Percentiles rank a stretch among this genome's conserved stretches.
Conservation (phyloP, 2,329 filamentous ascomycete species). For the Talaromyces sp. region DNA sequence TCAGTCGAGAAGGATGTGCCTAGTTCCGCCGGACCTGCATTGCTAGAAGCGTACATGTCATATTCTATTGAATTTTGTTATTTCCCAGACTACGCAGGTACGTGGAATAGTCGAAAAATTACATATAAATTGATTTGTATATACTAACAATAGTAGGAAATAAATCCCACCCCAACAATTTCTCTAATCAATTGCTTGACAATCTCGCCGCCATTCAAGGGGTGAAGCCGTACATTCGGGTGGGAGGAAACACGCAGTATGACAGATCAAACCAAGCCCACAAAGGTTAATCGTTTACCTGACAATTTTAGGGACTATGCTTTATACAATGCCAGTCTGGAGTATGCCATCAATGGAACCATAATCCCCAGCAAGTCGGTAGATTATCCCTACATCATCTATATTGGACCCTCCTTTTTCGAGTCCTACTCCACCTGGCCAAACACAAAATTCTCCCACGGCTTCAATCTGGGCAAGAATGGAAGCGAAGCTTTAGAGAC, state of each 20-base stretch:
- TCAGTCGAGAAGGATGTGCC: neutral
- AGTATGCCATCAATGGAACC: conserved; percentile 4
- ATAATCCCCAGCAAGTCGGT: neutral
- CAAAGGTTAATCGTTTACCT: neutral
- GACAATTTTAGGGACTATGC: conserved; percentile 1
- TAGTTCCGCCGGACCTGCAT: neutral
- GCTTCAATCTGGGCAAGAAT: conserved; percentile 9
- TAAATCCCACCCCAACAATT: conserved; percentile 4
- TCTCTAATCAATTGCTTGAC: conserved; percentile 8
- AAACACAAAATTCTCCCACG: conserved; percentile 9
- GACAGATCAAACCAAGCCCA: neutral
- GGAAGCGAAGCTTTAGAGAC: neutral
- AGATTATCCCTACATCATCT: conserved; percentile 7
- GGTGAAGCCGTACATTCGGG: conserved; percentile 8
- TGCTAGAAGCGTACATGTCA: conserved; percentile 4
- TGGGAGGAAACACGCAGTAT: conserved; percentile 11
- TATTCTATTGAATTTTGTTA: conserved; percentile 7
- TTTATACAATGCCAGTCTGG: conserved; percentile 5
- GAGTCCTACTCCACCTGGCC: conserved; percentile 10
- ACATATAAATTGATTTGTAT: too few relatives aligned
- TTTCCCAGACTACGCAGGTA: conserved; percentile 7
- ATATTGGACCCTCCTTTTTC: conserved; percentile 10
- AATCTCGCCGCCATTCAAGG: conserved; percentile 6
- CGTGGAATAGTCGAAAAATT: neutral
- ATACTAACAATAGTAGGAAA: conserved; percentile 1